Evolutionary conservation across 164 flowering plant species (phyloP).

Genomic region (Nelumbo lutea): DNA sequence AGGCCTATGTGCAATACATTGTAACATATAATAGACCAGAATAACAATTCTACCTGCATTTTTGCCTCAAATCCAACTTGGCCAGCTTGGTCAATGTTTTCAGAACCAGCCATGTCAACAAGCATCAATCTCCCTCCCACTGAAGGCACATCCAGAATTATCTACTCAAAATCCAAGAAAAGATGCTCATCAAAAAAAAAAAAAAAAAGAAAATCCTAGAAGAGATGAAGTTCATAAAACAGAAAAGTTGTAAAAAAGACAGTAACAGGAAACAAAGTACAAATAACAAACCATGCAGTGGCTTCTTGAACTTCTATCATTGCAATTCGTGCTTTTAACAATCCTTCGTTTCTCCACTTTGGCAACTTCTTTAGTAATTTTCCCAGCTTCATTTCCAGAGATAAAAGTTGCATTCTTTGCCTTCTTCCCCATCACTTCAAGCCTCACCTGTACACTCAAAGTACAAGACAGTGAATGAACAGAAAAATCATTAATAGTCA

Average conservation of each 20-base stretch:
- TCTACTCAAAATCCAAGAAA: slow-evolving; percentile 33
- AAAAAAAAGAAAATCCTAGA: not conserved
- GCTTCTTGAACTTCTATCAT: slow-evolving; percentile 95
- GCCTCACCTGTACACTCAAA: slow-evolving; percentile 49
- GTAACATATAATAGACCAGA: not conserved
- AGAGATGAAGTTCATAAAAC: not conserved
- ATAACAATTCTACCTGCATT: slow-evolving; percentile 65
- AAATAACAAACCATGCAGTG: slow-evolving; percentile 81
- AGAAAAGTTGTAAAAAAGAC: not conserved
- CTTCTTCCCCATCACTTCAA: slow-evolving; percentile 97
- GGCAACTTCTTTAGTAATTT: slow-evolving; percentile 84
- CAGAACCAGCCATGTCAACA: slow-evolving; percentile 99
- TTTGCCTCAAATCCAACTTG: slow-evolving; percentile 92
- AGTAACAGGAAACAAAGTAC: not conserved
- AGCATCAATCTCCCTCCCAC: slow-evolving; percentile 97
- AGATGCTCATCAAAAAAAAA: not conserved
- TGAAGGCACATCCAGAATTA: slow-evolving; percentile 87
- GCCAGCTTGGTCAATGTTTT: slow-evolving; percentile 98
- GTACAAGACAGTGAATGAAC: not conserved
- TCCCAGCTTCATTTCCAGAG: slow-evolving; percentile 91
- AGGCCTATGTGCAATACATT: not conserved
- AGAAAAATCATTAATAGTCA: not conserved
- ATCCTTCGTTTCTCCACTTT: slow-evolving; percentile 95
- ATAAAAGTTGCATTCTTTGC: slow-evolving; percentile 94
- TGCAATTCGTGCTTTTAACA: slow-evolving; percentile 81